Percentiles rank a stretch among this genome's conserved stretches.
These are phyloP conservation scores for Candida tropicalis DNA, from an alignment of 1,139 yeast species.

Conservation along the genomic window DNA sequence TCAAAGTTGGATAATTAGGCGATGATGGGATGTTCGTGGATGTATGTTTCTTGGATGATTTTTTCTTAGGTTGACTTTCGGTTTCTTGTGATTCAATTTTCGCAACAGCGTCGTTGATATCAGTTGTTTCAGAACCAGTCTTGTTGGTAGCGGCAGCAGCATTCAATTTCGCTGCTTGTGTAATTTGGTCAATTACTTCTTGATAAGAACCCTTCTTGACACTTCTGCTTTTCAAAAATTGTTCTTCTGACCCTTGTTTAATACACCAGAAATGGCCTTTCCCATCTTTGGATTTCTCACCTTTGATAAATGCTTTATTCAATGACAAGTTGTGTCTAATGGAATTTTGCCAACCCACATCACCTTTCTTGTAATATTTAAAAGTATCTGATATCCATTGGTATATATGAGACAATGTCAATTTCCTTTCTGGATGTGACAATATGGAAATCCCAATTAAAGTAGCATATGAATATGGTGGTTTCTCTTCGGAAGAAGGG, in stretches of 20 bases:
- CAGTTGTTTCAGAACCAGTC: conserved; percentile 4
- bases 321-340: conserved; percentile 83
- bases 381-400: conserved; percentile 91
- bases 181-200: conserved; percentile 49
- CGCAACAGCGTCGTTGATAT: not conserved
- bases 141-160: conserved; percentile 13
- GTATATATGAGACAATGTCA: conserved; percentile 90
- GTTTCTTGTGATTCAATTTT: too few species aligned
- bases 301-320: conserved; percentile 86
- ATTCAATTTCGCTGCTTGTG: conserved; percentile 18
- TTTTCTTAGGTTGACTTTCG: conserved; percentile 1
- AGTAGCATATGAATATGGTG: conserved; percentile 93
- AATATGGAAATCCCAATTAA: conserved; percentile 92
- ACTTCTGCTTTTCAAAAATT: conserved; percentile 68
- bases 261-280: conserved; percentile 98
- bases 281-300: conserved; percentile 91
- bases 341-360: conserved; percentile 94
- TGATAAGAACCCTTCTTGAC: conserved; percentile 49
- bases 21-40: conserved; percentile 34
- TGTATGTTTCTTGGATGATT: conserved; percentile 17
- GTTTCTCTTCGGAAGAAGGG: conserved; percentile 60
- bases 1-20: conserved; percentile 24
- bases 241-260: conserved; percentile 78
- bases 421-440: conserved; percentile 74
- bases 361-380: conserved; percentile 78